Conservation (phyloP, 352 stramenopile genomes). For the Phytophthora nicotianae region DNA sequence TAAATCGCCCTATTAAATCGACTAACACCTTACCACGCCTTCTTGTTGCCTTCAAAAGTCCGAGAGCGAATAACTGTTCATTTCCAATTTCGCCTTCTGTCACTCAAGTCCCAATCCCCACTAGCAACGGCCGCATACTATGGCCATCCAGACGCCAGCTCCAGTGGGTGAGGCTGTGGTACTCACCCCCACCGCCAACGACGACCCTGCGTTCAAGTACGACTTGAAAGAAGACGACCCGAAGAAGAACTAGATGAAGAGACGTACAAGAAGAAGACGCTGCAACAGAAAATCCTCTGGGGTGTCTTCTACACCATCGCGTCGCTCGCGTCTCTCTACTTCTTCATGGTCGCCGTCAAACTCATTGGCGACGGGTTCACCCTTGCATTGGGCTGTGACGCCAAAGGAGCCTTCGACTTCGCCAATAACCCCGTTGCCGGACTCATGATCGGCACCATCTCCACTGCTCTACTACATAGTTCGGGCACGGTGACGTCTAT, state of each 20-base stretch:
- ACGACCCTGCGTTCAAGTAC: conserved; percentile 20
- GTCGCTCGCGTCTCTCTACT: conserved; percentile 66
- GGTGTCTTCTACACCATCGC: conserved; percentile 32
- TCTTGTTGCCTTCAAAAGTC: neutral
- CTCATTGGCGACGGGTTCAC: conserved; percentile 77
- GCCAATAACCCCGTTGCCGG: conserved; percentile 70
- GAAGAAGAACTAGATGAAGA: conserved; percentile 20
- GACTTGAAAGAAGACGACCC: conserved; percentile 23
- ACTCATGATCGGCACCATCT: conserved; percentile 74
- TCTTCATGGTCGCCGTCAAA: conserved; percentile 79
- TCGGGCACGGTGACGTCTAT: conserved; percentile 77
- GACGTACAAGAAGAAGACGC: conserved; percentile 29
- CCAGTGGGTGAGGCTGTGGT: conserved; percentile 13
- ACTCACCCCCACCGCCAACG: conserved; percentile 13
- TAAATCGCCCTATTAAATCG: conserved; percentile 18
- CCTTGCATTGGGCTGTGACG: conserved; percentile 57
- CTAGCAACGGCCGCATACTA: neutral
- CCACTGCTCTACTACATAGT: conserved; percentile 69
- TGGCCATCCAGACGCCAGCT: conserved; percentile 14
- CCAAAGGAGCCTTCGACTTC: conserved; percentile 63
- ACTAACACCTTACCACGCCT: conserved; percentile 17
- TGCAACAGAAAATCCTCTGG: conserved; percentile 38
- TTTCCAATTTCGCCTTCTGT: conserved; percentile 23
- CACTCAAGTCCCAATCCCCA: conserved; percentile 11
- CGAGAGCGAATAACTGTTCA: conserved; percentile 4